Base-by-base conservation (phyloP, 2,329 filamentous ascomycete genomes). In the Botrytis pseudocinerea region DNA sequence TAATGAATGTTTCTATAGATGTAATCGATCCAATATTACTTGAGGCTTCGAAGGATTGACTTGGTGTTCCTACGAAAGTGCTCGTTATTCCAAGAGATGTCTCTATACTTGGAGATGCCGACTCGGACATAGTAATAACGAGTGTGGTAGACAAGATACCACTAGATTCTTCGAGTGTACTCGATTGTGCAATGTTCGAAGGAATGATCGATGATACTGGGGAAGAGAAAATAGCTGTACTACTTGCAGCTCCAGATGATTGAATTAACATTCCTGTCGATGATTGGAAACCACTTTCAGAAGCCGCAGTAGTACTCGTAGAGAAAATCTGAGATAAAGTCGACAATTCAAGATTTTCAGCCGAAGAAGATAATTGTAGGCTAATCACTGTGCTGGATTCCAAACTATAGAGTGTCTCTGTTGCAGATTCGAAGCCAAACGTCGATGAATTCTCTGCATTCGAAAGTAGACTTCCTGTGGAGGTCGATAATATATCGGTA, bases 21-120 rank as follows among this genome's bases (percentile, higher is more conserved):
- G 22, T 62, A n/a, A 40, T 68, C 25, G 64, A 57, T 42, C 48
- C 64, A 28, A 57, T n/a, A 20, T 42, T 57, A 38, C 35, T 68
- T 3, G 64, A 68, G 32, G 25, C n/a, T 6, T 42, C 25, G 14
- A 22, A 68, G 0, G 64, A 57, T 25, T 54, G 46, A 22, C 64
- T 68, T 40, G 20, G 25, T 22, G 25, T 9, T 22, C 16, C 64
- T 28, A 42, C 46, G 4, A 32, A 20, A 22, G 16, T 68, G 40
- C 48, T 68, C 9, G 32, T 20, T 54, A 38, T n/a, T 9, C 16
- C 64, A 57, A 68, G 4, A 18, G 64, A 57, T 22, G 46, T 68
- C 28, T 57, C 46, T 38, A 42, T n/a, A 20, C 64, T 57, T 42
- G 28, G 5, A 68, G 48, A 68, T 4, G 9, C 35, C 5, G 64